These are phyloP conservation scores for Prunus davidiana DNA, from an alignment of 306 rosid genomes.

Conservation along the genomic window DNA sequence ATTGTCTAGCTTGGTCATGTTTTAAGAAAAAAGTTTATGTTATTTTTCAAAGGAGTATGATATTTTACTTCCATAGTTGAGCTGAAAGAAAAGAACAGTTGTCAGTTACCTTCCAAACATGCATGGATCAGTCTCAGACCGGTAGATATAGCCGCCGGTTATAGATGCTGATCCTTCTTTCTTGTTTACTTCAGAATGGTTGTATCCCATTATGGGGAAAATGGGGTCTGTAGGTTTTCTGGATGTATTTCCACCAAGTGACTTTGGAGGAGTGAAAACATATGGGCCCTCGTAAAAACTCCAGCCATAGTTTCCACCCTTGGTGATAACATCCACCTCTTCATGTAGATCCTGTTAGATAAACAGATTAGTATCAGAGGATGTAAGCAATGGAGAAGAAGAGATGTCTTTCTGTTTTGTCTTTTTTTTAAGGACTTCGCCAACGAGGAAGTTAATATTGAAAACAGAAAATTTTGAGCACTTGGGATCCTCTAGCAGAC, in stretches of 20 bases:
- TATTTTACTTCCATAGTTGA: not conserved
- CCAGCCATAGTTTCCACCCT: constrained; percentile 98
- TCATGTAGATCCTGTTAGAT: constrained; percentile 69
- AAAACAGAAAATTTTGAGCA: not conserved
- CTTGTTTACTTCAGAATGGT: constrained; percentile 67
- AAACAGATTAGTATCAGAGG: constrained; percentile 12
- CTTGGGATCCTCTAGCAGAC: not conserved
- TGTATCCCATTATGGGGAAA: constrained; percentile 74
- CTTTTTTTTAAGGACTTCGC: not conserved
- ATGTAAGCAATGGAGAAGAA: not conserved
- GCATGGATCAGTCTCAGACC: constrained; percentile 89
- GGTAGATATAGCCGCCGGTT: constrained; percentile 81
- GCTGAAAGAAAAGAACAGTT: not conserved
- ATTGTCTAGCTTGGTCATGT: not conserved
- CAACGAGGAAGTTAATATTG: not conserved
- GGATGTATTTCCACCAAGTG: constrained; percentile 65
- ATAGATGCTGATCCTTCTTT: constrained; percentile 82
- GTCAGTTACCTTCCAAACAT: constrained; percentile 71
- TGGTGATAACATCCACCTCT: constrained; percentile 89
- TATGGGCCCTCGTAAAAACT: constrained; percentile 73
- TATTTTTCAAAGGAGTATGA: not conserved
- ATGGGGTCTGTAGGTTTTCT: constrained; percentile 48
- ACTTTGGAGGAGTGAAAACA: constrained; percentile 27
- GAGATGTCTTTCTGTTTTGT: not conserved
- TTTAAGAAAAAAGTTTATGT: not conserved